Conservation (phyloP, 306 rosid species). For the Myrica gale region DNA sequence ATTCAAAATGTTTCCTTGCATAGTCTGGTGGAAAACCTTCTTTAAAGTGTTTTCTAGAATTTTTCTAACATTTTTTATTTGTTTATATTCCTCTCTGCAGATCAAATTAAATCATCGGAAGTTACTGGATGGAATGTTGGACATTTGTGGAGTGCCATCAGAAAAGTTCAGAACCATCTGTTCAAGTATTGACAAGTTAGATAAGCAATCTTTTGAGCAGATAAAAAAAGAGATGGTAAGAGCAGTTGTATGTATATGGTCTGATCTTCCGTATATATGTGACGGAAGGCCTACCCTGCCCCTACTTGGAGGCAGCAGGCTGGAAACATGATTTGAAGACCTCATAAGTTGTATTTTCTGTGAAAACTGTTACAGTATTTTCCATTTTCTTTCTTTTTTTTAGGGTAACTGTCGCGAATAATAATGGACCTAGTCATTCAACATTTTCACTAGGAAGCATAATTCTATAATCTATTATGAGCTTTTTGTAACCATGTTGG, state of each 20-base stretch:
- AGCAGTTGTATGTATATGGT: not conserved
- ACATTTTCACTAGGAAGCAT: not conserved
- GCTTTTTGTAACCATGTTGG: not conserved
- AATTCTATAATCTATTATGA: not conserved
- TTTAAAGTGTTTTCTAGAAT: not conserved
- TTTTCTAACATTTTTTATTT: conserved; percentile 6
- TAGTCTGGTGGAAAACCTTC: not conserved
- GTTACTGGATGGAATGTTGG: conserved; percentile 91
- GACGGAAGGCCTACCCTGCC: not conserved
- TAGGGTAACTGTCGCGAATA: not conserved
- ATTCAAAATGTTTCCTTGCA: conserved; percentile 2
- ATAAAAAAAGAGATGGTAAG: conserved; percentile 87
- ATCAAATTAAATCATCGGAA: conserved; percentile 84
- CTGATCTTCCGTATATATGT: not conserved
- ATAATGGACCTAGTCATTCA: not conserved
- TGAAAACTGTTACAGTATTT: not conserved
- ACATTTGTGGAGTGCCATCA: conserved; percentile 86
- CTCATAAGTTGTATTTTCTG: not conserved
- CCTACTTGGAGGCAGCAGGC: not conserved
- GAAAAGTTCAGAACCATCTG: conserved; percentile 95
- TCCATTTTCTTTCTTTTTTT: not conserved
- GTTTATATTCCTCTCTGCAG: conserved; percentile 43
- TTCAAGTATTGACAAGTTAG: conserved; percentile 90
- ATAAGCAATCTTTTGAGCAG: conserved; percentile 84
- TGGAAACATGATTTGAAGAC: not conserved